Conservation (phyloP, 2,329 filamentous ascomycete genomes). For the Diaporthe nobilis region DNA sequence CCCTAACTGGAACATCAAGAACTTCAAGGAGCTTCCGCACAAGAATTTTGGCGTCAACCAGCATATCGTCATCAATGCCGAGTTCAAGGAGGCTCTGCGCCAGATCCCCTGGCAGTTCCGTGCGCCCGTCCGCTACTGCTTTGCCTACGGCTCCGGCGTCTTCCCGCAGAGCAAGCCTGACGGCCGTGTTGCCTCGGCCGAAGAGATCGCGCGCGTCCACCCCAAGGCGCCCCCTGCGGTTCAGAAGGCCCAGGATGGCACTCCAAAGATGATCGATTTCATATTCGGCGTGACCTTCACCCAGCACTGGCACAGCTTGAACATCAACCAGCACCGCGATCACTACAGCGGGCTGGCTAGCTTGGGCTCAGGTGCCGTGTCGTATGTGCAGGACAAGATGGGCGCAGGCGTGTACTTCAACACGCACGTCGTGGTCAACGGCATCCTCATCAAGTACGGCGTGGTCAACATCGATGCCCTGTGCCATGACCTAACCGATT, state of each 20-base stretch:
- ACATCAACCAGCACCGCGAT: constrained; percentile 87
- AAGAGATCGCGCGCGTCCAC: constrained; percentile 76
- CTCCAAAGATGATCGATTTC: constrained; percentile 98
- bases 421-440: constrained; percentile 93
- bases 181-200: constrained; percentile 68
- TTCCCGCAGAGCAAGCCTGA: constrained; percentile 80
- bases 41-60: constrained; percentile 94
- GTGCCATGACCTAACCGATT: constrained; percentile 86
- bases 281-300: constrained; percentile 96
- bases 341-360: constrained; percentile 92
- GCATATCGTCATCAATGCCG: constrained; percentile 94
- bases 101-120: constrained; percentile 92
- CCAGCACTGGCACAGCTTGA: constrained; percentile 97
- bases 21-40: constrained; percentile 83
- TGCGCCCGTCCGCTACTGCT: constrained; percentile 94
- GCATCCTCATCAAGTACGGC: constrained; percentile 96
- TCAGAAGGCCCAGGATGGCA: constrained; percentile 85
- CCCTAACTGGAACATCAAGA: constrained; percentile 77
- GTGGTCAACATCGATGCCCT: constrained; percentile 95
- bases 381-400: constrained; percentile 86
- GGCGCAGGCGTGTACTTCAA: constrained; percentile 99
- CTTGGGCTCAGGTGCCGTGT: constrained; percentile 87
- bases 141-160: constrained; percentile 97
- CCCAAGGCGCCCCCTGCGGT: constrained; percentile 86
- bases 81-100: constrained; percentile 92